phyloP scores from a whole-genome alignment of 2,329 filamentous ascomycete genomes.

The Clarireedia sp. region DNA sequence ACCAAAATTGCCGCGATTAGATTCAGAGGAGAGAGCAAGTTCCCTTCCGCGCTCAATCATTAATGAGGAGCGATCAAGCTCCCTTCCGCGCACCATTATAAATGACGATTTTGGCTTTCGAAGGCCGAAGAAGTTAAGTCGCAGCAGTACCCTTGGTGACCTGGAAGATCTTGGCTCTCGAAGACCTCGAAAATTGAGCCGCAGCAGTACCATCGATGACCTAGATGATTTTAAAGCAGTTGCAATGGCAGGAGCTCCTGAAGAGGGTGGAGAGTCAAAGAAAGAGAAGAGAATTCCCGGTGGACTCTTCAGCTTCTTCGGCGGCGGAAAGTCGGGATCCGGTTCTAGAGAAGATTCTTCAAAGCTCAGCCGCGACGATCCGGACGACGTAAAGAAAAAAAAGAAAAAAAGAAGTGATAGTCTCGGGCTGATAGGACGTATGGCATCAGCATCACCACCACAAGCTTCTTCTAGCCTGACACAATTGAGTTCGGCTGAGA shows the following conservation, averaged over 20 bases:
- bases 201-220: constrained; percentile 37
- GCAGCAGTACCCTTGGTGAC: too few relatives aligned
- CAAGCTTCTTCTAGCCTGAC: constrained; percentile 21
- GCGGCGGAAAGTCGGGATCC: constrained; percentile 31
- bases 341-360: constrained; percentile 22
- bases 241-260: constrained; percentile 35
- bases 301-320: constrained; percentile 37
- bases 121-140: too few relatives aligned
- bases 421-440: constrained; percentile 20
- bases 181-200: constrained; percentile 31
- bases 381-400: constrained; percentile 24
- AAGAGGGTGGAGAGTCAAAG: constrained; percentile 33
- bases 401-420: constrained; percentile 28
- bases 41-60: too few relatives aligned
- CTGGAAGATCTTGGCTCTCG: constrained; percentile 1
- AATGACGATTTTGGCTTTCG: too few relatives aligned
- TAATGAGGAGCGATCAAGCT: too few relatives aligned
- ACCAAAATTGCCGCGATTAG: not conserved
- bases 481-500: constrained; percentile 20
- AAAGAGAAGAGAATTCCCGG: constrained; percentile 26
- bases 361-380: constrained; percentile 22
- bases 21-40: too few relatives aligned
- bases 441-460: constrained; percentile 18
- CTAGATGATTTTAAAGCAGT: constrained; percentile 40
- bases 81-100: too few relatives aligned